Evolutionary conservation across 2,329 filamentous ascomycete genomes (phyloP).

Genomic region (Fusarium agapanthi): DNA sequence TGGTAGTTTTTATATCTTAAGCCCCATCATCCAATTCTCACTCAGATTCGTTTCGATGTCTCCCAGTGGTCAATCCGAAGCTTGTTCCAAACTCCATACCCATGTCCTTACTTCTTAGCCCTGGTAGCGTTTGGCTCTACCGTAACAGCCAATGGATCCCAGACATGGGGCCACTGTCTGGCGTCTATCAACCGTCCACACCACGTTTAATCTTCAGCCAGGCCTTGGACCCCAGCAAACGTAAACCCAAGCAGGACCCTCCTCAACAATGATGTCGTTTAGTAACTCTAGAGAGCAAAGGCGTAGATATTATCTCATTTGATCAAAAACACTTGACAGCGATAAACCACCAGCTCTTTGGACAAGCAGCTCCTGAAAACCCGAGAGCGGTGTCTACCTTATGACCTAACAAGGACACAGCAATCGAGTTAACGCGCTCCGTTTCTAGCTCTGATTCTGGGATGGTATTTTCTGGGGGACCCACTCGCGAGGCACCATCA

Average conservation of each 20-base stretch:
- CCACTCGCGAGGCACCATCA: conserved; percentile 30
- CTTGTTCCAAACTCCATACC: conserved; percentile 14
- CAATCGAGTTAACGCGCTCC: not conserved
- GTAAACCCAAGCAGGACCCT: conserved; percentile 11
- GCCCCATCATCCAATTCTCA: not conserved
- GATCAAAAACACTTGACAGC: not conserved
- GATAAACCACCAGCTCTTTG: not conserved
- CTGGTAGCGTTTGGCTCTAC: conserved; percentile 21
- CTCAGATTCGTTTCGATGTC: not conserved
- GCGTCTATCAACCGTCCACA: conserved; percentile 37
- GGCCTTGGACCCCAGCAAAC: conserved; percentile 3
- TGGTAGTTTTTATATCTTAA: not conserved
- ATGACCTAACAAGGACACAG: not conserved
- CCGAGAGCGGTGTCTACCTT: not conserved
- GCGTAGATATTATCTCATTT: not conserved
- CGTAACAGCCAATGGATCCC: conserved; percentile 30
- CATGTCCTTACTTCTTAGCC: conserved; percentile 27
- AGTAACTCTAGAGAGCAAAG: not conserved
- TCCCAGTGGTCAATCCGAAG: not conserved
- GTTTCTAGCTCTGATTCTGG: conserved; percentile 3
- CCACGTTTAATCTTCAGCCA: conserved; percentile 25
- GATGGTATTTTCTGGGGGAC: conserved; percentile 9
- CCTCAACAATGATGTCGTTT: conserved; percentile 15
- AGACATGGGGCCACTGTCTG: conserved; percentile 36
- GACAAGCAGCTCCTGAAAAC: not conserved